These are phyloP conservation scores for Thelonectria blattea DNA, from an alignment of 2,329 filamentous ascomycete genomes.

Conservation along the genomic window DNA sequence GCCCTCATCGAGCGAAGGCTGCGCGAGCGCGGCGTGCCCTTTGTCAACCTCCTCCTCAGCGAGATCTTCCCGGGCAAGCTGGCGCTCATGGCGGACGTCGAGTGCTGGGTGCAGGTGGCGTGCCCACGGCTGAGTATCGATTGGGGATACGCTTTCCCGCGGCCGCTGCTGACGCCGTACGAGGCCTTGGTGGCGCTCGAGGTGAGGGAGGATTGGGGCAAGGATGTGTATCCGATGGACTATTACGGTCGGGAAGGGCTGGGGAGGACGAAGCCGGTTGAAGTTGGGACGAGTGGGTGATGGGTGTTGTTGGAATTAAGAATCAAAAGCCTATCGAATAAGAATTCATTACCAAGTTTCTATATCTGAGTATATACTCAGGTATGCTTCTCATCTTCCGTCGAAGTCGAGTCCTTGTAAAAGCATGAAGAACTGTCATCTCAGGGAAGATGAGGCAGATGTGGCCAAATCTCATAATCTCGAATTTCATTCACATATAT, in stretches of 20 bases:
- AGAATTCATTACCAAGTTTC: too few relatives aligned
- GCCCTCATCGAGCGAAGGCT: slow-evolving; percentile 82
- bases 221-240: slow-evolving; percentile 92
- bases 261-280: slow-evolving; percentile 71
- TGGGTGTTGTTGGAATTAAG: not conserved
- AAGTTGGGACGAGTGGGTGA: slow-evolving; percentile 36
- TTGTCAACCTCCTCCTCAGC: slow-evolving; percentile 83
- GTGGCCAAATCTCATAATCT: too few relatives aligned
- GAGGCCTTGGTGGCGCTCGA: slow-evolving; percentile 92
- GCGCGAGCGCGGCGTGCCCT: slow-evolving; percentile 73
- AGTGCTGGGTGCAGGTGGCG: slow-evolving; percentile 98
- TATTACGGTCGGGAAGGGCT: slow-evolving; percentile 94
- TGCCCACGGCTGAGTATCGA: slow-evolving; percentile 97
- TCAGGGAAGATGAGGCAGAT: too few relatives aligned
- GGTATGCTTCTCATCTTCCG: too few relatives aligned
- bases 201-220: slow-evolving; percentile 75
- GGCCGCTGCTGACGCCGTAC: slow-evolving; percentile 89
- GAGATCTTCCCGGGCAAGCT: slow-evolving; percentile 98
- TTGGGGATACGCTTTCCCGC: slow-evolving; percentile 95
- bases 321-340: not conserved
- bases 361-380: too few relatives aligned
- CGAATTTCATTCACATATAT: too few relatives aligned
- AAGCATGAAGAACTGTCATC: too few relatives aligned
- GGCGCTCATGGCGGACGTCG: slow-evolving; percentile 90
- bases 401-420: too few relatives aligned